Evolutionary conservation across 208 protist genomes (phyloP), one percentile per base, ranked within the genome.

Genomic region (Leishmania mexicana): DNA sequence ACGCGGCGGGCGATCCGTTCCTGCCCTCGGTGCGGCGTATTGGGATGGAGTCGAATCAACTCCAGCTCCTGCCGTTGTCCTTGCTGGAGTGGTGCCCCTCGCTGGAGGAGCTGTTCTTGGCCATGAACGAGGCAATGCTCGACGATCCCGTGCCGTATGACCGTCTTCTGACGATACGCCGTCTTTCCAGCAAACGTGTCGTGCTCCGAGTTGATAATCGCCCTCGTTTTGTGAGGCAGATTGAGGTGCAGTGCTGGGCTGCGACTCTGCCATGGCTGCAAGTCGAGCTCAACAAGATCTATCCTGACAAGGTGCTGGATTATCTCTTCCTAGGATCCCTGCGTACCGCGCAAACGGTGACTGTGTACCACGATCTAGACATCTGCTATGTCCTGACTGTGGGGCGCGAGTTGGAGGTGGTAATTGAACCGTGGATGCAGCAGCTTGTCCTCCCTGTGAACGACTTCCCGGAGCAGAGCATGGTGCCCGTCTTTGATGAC

Each of bases 261-360:
- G 62, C 2, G 15, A 87, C 79, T 51, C 51, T 94, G 71, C 91
- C 90, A 40, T 95, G 93, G 92, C 79, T 95, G 38, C 86, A 87
- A 11, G 75, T 98, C n/a, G 75, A 93, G 62, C 78, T 96, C 4
- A 89, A 97, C 81, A 97, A 96, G 71, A 96, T 98, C 42, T 98
- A 97, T 79, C 95, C 95, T 19, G 95, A 98, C 80, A 89, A 92
- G 75, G 93, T 98, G 40, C 80, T 96, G n/a, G 89, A 93, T 71
- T 95, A 91, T 87, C 84, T 98, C 72, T 98, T 86, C 77, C 77
- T 98, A 24, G 95, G 95, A 21, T 97, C 93, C 0, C 80, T 97
- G 35, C 92, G 95, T 40, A 97, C 95, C 1, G 95, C 92, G 28
- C 94, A 97, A 74, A 94, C 89, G 24, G 75, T 83, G n/a, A 88